Base-by-base conservation (phyloP, 2,329 filamentous ascomycete genomes). In the Pseudogymnoascus pannorum region DNA sequence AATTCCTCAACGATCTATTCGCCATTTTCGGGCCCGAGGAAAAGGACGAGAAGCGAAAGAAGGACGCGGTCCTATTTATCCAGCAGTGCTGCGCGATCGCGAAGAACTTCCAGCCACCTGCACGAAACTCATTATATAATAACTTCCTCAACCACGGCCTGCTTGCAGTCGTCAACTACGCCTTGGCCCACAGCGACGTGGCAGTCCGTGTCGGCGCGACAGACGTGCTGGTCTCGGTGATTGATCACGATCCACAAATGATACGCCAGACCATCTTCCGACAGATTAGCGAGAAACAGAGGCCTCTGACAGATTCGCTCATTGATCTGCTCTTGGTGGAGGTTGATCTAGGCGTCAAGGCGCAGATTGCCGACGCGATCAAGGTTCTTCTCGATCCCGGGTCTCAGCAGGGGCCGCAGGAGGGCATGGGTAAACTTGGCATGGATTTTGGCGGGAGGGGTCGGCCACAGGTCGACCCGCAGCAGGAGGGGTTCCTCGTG, bases 241-340 rank as follows among this genome's bases (percentile, higher is more conserved):
- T 99, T 68, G 94, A 99, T 69, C 92, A 97, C 71, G 94, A 99
- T 69, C 89, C 93, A 2, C 85, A 92, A 68, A 92, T 97, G 88
- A 93, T 99, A 72, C 88, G 94, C 57, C 87, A 88, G 67, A 95
- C 93, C 60, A 92, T 97, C 68, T 93, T 96, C 73, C 91, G 92
- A 64, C 91, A 96, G 66, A 88, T 97, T 64, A 87, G 88, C 66
- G 92, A 97, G 66, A 92, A 92, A 71, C 86, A 90, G 67, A 85
- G 87, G 2, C 91, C 91, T 4, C 76, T 99, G 60, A 97, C 92
- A 1, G 94, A 97, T 72, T 95, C 91, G 0, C 78, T 99, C 40
- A 96, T 97, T 62, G 93, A 97, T 68, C 80, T 99, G 42, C 82
- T 99, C 1, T 81, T 97, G 54, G 87, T 94, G 1, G 94, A 99